Conservation (phyloP, 1,139 yeast genomes). For the Sugiyamaella grinbergsii region DNA sequence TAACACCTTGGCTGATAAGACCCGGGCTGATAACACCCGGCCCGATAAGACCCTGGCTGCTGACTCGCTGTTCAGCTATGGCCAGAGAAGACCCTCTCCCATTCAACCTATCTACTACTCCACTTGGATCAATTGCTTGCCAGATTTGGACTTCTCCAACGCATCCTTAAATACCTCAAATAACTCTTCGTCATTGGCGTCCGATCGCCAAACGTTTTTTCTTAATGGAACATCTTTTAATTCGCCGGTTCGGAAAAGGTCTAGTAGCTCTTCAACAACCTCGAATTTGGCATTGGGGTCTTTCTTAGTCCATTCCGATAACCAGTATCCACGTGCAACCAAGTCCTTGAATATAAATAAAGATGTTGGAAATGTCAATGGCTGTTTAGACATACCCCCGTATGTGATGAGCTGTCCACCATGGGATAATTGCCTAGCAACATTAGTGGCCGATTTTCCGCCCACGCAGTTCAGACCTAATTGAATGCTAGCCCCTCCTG, state of each 20-base stretch:
- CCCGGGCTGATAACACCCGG: too few species aligned
- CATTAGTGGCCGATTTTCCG: slow-evolving; percentile 76
- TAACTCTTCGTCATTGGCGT: slow-evolving; percentile 50
- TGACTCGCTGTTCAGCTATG: too few species aligned
- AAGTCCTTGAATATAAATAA: slow-evolving; percentile 86
- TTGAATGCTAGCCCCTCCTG: slow-evolving; percentile 56
- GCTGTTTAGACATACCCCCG: slow-evolving; percentile 98
- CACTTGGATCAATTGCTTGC: slow-evolving; percentile 42
- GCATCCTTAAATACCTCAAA: slow-evolving; percentile 56
- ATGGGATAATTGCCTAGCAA: slow-evolving; percentile 77
- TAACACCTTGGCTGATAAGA: too few species aligned
- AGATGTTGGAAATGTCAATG: slow-evolving; percentile 85
- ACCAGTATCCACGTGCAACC: slow-evolving; percentile 91
- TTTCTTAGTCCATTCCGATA: slow-evolving; percentile 71
- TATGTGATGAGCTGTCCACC: slow-evolving; percentile 82
- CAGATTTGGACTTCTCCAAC: slow-evolving; percentile 50
- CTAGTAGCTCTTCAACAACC: slow-evolving; percentile 62
- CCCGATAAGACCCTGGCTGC: too few species aligned
- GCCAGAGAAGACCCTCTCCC: too few species aligned
- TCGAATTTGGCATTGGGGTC: slow-evolving; percentile 63
- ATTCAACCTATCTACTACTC: not conserved
- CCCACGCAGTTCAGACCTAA: slow-evolving; percentile 93
- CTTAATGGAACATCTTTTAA: slow-evolving; percentile 62
- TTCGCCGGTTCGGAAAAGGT: slow-evolving; percentile 63
- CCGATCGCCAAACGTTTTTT: slow-evolving; percentile 9